Conservation (phyloP, 495 filamentous ascomycete genomes). For the Penicillium fimorum region DNA sequence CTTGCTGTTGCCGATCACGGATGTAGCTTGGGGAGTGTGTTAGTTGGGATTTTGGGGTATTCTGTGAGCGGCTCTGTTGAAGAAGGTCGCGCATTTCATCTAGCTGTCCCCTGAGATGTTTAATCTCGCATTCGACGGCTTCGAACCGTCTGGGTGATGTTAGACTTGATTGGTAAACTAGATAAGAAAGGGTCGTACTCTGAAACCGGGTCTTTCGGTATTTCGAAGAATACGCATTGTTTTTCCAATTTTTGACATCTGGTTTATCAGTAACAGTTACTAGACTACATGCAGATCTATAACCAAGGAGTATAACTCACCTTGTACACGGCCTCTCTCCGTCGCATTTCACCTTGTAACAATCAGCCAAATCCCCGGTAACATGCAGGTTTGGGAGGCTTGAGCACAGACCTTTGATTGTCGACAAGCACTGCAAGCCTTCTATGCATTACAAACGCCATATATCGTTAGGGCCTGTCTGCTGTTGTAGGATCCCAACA, state of each 20-base stretch:
- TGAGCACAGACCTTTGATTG: slow-evolving; percentile 33
- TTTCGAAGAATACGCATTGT: slow-evolving; percentile 40
- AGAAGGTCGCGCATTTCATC: slow-evolving; percentile 31
- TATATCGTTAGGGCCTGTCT: neutral
- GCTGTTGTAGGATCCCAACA: neutral
- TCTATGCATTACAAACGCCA: slow-evolving; percentile 21
- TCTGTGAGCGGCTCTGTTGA: slow-evolving; percentile 4
- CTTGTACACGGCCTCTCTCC: slow-evolving; percentile 40
- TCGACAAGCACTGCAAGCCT: slow-evolving; percentile 40
- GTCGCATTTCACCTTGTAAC: slow-evolving; percentile 38
- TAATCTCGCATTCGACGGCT: slow-evolving; percentile 35
- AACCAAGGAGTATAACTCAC: slow-evolving; percentile 12
- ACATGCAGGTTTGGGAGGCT: neutral
- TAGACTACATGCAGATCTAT: neutral
- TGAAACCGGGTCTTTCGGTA: slow-evolving; percentile 34
- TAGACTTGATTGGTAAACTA: neutral
- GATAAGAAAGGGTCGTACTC: slow-evolving; percentile 21
- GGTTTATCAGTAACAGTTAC: neutral
- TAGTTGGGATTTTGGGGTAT: slow-evolving; percentile 4
- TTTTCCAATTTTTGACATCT: slow-evolving; percentile 34
- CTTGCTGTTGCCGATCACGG: slow-evolving; percentile 7
- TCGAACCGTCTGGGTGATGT: slow-evolving; percentile 28
- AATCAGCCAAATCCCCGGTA: slow-evolving; percentile 3
- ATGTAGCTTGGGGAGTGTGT: slow-evolving; percentile 7
- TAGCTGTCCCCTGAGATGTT: slow-evolving; percentile 29